Percentiles rank a stretch among this genome's conserved stretches.
Evolutionary conservation across 257 asterid species (phyloP).

Genomic region (Linderniella brevidens): DNA sequence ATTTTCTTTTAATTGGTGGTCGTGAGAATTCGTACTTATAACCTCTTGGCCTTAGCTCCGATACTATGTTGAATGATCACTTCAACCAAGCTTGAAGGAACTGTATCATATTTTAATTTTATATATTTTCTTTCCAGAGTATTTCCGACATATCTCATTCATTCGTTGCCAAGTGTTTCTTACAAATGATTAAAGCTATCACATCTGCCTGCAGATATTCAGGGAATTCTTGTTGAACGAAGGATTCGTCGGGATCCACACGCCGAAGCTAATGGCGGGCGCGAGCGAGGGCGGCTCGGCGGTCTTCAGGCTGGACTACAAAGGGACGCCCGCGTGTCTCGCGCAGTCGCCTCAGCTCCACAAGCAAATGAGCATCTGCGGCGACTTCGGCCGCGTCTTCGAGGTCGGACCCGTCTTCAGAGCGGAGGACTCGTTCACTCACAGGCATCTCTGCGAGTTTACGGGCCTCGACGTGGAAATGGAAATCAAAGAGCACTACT

Average conservation of each 20-base stretch:
- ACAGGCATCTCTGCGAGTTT: conserved; percentile 89
- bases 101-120: no score
- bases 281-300: conserved; percentile 96
- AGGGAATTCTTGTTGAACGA: conserved; percentile 37
- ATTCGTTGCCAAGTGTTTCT: no score
- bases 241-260: conserved; percentile 64
- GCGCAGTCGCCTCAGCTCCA: conserved; percentile 96
- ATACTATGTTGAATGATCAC: no score
- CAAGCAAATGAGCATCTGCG: conserved; percentile 84
- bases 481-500: conserved; percentile 83
- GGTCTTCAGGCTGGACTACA: conserved; percentile 67
- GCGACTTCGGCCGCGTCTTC: conserved; percentile 73
- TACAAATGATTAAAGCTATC: background rate
- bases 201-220: conserved; percentile 35
- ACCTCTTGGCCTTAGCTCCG: no score
- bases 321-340: conserved; percentile 77
- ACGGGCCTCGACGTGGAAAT: conserved; percentile 90
- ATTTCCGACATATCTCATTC: no score
- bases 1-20: no score
- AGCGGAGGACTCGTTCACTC: conserved; percentile 88
- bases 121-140: no score
- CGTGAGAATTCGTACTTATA: no score
- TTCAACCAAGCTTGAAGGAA: no score
- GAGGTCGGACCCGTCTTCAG: conserved; percentile 84
- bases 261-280: conserved; percentile 77